Conservation (phyloP, 2,329 filamentous ascomycete genomes). For the Endothia cerciana region DNA sequence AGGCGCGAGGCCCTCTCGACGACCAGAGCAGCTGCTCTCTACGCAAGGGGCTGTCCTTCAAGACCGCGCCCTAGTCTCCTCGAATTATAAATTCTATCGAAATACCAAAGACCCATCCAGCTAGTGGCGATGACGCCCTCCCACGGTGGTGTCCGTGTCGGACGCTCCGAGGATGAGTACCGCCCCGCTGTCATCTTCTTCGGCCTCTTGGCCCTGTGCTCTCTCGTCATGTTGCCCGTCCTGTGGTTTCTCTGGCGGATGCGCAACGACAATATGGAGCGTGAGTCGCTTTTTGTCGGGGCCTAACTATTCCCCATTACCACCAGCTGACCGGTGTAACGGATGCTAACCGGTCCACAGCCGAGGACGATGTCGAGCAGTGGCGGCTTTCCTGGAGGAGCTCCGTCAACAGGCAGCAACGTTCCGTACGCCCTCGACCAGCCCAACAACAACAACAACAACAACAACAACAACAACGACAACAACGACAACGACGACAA, state of each 20-base stretch:
- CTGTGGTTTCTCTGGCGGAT: slow-evolving; percentile 8
- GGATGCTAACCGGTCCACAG: background rate
- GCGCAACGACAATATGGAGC: slow-evolving; percentile 6
- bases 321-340: background rate
- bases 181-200: slow-evolving; percentile 5
- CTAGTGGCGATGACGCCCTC: background rate
- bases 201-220: background rate
- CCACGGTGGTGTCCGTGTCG: background rate
- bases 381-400: background rate
- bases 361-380: background rate
- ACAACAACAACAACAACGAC: background rate
- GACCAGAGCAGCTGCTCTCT: background rate
- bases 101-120: background rate
- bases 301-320: background rate
- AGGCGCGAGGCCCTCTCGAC: background rate
- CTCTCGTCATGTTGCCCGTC: background rate
- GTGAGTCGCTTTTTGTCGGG: background rate
- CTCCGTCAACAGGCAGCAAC: background rate
- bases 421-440: background rate
- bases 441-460: background rate
- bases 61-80: background rate
- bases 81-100: background rate
- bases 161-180: background rate
- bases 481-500: background rate
- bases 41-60: background rate